Percentiles rank a stretch among this genome's conserved stretches.
Evolutionary conservation across 2,329 filamentous ascomycete genomes (phyloP).

Genomic region (Fusarium setosum): DNA sequence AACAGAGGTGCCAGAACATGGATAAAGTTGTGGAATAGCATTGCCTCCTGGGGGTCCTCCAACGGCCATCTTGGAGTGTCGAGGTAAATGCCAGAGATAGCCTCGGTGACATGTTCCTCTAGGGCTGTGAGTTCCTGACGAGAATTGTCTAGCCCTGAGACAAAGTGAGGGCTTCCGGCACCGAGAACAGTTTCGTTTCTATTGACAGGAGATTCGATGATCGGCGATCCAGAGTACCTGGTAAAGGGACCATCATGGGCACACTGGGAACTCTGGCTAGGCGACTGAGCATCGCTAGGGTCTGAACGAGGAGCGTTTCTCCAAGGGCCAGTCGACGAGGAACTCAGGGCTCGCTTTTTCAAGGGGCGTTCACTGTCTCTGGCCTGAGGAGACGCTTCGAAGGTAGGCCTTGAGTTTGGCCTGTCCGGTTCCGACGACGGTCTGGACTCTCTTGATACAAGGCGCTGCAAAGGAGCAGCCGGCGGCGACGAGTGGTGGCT

Average conservation of each 20-base stretch:
- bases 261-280: conserved; percentile 23
- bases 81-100: conserved; percentile 38
- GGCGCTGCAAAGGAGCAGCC: neutral
- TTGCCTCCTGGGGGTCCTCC: conserved; percentile 41
- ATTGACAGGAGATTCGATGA: conserved; percentile 11
- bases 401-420: neutral
- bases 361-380: conserved; percentile 20
- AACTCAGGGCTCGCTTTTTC: conserved; percentile 38
- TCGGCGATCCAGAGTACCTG: conserved; percentile 10
- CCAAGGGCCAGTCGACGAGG: conserved; percentile 29
- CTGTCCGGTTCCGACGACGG: conserved; percentile 8
- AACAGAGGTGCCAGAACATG: conserved; percentile 42
- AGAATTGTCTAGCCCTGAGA: conserved; percentile 19
- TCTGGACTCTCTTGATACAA: conserved; percentile 4
- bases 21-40: conserved; percentile 43
- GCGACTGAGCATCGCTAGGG: conserved; percentile 18
- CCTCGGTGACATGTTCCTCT: conserved; percentile 26
- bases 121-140: conserved; percentile 12
- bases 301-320: conserved; percentile 21
- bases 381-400: neutral
- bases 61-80: conserved; percentile 37
- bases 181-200: conserved; percentile 11
- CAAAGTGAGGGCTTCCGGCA: conserved; percentile 8
- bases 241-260: conserved; percentile 9
- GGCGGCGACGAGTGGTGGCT: conserved; percentile 26